phyloP scores from a whole-genome alignment of 2,329 filamentous ascomycete species.

The Biscogniauxia sp. region DNA sequence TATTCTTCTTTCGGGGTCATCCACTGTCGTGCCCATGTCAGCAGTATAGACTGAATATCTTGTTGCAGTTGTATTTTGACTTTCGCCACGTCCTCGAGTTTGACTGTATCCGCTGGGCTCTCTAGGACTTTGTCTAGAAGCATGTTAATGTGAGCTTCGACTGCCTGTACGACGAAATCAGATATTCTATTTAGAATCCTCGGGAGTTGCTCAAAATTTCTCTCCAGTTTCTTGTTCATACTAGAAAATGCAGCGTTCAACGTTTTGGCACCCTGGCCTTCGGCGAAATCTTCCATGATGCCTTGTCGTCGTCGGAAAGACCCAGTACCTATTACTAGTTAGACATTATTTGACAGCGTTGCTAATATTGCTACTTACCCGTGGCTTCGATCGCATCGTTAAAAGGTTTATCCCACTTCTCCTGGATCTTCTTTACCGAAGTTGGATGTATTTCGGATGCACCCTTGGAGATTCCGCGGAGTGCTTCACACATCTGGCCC shows the following conservation, averaged over 20 bases:
- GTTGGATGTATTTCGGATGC: neutral
- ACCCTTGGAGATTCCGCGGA: neutral
- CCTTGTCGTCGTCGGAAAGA: neutral
- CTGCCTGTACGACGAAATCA: neutral
- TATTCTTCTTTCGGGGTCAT: neutral
- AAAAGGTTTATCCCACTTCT: neutral
- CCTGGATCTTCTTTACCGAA: neutral
- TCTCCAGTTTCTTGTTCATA: too few relatives aligned
- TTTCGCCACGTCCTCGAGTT: slow-evolving; percentile 2
- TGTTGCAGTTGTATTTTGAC: neutral
- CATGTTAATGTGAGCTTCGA: neutral
- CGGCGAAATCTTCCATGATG: neutral
- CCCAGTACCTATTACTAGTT: neutral
- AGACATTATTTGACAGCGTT: neutral
- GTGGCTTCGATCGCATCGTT: neutral
- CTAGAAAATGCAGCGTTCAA: too few relatives aligned
- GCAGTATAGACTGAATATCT: too few relatives aligned
- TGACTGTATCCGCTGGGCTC: neutral
- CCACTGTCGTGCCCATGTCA: neutral
- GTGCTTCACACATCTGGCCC: neutral
- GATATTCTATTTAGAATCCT: neutral
- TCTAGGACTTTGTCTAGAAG: slow-evolving; percentile 8
- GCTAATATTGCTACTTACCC: too few relatives aligned
- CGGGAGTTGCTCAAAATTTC: neutral
- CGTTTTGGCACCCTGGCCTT: neutral